Evolutionary conservation across 495 filamentous ascomycete genomes (phyloP).

Genomic region (Penicillium robsamsonii): DNA sequence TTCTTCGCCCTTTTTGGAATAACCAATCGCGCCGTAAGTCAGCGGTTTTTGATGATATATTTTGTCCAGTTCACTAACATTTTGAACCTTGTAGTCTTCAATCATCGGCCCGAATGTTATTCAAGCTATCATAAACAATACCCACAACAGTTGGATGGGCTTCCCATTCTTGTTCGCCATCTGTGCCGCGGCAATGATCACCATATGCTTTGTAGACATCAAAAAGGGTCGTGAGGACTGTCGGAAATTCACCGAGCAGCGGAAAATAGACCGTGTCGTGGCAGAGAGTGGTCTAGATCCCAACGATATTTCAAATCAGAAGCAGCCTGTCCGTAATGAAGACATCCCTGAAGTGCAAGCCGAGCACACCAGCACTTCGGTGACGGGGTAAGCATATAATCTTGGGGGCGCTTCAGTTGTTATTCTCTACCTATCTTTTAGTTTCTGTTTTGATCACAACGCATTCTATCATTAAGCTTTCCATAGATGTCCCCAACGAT

Average conservation of each 20-base stretch:
- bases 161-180: constrained; percentile 51
- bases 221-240: constrained; percentile 49
- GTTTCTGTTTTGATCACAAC: neutral
- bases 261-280: constrained; percentile 31
- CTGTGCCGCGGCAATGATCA: constrained; percentile 41
- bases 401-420: neutral
- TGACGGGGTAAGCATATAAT: neutral
- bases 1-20: constrained; percentile 54
- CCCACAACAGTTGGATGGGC: constrained; percentile 51
- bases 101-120: constrained; percentile 52
- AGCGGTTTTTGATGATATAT: neutral
- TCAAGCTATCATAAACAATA: constrained; percentile 49
- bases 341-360: neutral
- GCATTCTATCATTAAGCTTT: neutral
- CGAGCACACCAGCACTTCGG: neutral
- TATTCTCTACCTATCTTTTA: neutral
- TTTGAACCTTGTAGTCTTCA: constrained; percentile 34
- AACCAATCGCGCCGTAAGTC: constrained; percentile 49
- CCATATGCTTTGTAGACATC: constrained; percentile 44
- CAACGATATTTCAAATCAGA: constrained; percentile 18
- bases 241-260: constrained; percentile 38
- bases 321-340: constrained; percentile 5
- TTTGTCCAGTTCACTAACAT: neutral
- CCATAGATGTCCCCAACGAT: neutral
- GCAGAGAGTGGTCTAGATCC: constrained; percentile 23